A percentile compares a stretch with the other conserved stretches of the same genome.
Conservation (phyloP, 2,329 filamentous ascomycete genomes). For the Podosphaera fusca region DNA sequence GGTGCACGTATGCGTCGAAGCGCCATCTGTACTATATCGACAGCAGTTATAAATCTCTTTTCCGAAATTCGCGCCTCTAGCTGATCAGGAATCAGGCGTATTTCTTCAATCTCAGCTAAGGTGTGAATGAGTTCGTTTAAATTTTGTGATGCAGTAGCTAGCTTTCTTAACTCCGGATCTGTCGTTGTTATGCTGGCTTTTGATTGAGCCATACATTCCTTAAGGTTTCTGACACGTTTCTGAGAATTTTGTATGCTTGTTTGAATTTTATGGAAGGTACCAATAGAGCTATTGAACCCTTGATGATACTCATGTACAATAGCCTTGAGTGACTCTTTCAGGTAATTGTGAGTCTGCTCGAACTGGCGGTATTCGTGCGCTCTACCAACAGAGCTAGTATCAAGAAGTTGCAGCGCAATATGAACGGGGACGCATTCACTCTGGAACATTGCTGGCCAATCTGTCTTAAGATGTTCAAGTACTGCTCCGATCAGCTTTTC, state of each 20-base stretch:
- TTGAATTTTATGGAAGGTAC: slow-evolving; percentile 97
- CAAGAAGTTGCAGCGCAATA: slow-evolving; percentile 81
- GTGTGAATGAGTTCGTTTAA: slow-evolving; percentile 79
- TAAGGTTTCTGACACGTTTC: slow-evolving; percentile 57
- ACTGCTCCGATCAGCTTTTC: slow-evolving; percentile 22
- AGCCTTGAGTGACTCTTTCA: slow-evolving; percentile 79
- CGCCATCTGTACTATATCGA: slow-evolving; percentile 76
- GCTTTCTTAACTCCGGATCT: slow-evolving; percentile 74
- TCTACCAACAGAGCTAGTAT: slow-evolving; percentile 77
- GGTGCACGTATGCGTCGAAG: slow-evolving; percentile 64
- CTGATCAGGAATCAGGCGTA: slow-evolving; percentile 74
- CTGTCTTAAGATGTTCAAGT: slow-evolving; percentile 59
- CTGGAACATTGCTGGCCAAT: slow-evolving; percentile 83
- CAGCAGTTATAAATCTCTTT: slow-evolving; percentile 80
- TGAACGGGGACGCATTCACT: slow-evolving; percentile 82
- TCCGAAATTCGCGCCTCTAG: slow-evolving; percentile 88
- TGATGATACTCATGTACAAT: slow-evolving; percentile 98
- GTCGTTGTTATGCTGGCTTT: slow-evolving; percentile 64
- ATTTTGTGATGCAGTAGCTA: slow-evolving; percentile 67
- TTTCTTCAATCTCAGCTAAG: slow-evolving; percentile 63
- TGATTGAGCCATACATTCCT: slow-evolving; percentile 58
- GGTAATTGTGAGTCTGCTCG: slow-evolving; percentile 56
- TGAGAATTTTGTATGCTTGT: slow-evolving; percentile 77
- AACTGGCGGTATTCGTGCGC: slow-evolving; percentile 77
- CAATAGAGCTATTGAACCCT: slow-evolving; percentile 96